Conservation (phyloP, 2,329 filamentous ascomycete species). For the Fusarium newnesense region DNA sequence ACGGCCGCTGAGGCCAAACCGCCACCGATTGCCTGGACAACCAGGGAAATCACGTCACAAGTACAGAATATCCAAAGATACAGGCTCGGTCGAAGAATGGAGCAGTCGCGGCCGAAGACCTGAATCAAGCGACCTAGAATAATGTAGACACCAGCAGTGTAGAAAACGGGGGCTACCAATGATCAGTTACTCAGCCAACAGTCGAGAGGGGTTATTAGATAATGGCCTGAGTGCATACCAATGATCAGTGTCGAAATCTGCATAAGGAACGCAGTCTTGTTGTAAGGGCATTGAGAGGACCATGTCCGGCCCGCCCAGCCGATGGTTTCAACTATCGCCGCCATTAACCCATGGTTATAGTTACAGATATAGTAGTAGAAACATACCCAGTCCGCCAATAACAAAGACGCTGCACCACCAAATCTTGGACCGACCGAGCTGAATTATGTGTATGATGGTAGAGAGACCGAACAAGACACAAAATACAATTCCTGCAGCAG, state of each 20-base stretch:
- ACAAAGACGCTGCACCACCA: neutral
- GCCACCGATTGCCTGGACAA: neutral
- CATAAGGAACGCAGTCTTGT: neutral
- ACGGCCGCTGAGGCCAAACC: neutral
- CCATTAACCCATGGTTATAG: rapidly evolving
- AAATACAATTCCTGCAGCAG: neutral
- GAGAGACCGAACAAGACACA: neutral
- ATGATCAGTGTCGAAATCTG: neutral
- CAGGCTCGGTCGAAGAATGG: neutral
- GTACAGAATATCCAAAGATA: neutral
- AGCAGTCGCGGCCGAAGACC: neutral
- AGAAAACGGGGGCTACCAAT: neutral
- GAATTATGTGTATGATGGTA: neutral
- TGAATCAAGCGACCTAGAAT: neutral
- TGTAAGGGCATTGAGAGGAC: neutral
- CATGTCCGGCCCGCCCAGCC: neutral
- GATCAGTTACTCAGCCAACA: rapidly evolving
- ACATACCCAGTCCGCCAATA: neutral
- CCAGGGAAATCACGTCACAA: neutral
- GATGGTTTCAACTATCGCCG: neutral
- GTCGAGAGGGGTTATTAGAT: rapidly evolving
- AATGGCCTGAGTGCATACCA: neutral
- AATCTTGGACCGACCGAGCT: neutral
- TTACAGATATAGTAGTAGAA: rapidly evolving
- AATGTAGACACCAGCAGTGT: neutral